phyloP scores from a whole-genome alignment of 371 early-diverging fungal species.

The Phascolomyces articulosus region DNA sequence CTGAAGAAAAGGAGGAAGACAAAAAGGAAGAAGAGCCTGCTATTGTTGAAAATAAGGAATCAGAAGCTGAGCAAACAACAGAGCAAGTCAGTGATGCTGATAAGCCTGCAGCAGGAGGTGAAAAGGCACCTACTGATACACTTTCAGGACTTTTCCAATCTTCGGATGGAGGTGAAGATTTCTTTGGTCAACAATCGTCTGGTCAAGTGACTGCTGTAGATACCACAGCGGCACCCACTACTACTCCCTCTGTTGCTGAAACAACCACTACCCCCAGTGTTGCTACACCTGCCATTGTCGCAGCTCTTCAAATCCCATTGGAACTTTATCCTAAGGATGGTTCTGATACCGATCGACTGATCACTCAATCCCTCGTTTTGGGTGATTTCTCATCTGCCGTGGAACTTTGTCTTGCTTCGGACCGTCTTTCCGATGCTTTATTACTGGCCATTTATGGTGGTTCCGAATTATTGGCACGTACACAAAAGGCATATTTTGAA shows the following conservation, averaged over 20 bases:
- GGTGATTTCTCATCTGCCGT: constrained; percentile 95
- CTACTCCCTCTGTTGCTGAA: constrained; percentile 21
- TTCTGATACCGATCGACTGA: constrained; percentile 74
- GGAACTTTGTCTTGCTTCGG: constrained; percentile 76
- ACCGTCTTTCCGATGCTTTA: constrained; percentile 90
- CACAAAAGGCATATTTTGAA: constrained; percentile 88
- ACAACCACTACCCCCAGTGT: constrained; percentile 18
- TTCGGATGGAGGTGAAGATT: constrained; percentile 28
- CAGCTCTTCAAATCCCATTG: constrained; percentile 48
- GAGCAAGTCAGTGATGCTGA: constrained; percentile 17
- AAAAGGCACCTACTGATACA: constrained; percentile 10
- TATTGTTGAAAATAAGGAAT: constrained; percentile 11
- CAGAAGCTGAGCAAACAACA: background rate
- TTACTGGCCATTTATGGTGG: constrained; percentile 90
- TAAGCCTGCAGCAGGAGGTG: constrained; percentile 7
- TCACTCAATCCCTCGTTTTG: constrained; percentile 82
- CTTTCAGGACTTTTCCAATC: constrained; percentile 38
- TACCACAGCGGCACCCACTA: constrained; percentile 17
- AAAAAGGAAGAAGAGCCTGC: constrained; percentile 5
- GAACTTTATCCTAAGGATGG: constrained; percentile 59
- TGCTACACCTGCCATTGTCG: constrained; percentile 21
- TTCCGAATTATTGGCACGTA: constrained; percentile 77
- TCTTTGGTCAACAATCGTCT: constrained; percentile 25
- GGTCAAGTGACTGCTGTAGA: constrained; percentile 8
- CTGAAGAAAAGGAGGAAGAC: background rate